Evolutionary conservation across 2,329 filamentous ascomycete species (phyloP), one percentile per base, ranked within the genome.

Genomic region (Botrytis aclada): DNA sequence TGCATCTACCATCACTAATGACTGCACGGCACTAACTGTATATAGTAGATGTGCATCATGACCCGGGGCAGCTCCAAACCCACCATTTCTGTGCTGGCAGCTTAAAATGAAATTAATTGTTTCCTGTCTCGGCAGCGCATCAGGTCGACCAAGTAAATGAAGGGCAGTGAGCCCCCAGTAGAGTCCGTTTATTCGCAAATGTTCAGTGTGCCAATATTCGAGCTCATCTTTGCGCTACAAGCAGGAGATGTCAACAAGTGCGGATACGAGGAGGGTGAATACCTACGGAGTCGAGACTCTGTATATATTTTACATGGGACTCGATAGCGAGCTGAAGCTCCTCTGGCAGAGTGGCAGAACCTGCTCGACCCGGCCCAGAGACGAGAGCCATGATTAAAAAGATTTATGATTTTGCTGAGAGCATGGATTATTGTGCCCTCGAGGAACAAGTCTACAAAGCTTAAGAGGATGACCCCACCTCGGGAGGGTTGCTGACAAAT

Each of bases 151-250:
- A 74, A 99, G 89, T 41, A 98, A 87, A 84, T 97, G 92, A 58
- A 98, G 88, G 10, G 95, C 92, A 10, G 91, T 96, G 73, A 99
- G 84, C 22, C 96, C 96, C 96, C 96, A 99, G 83, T 99, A 99
- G 65, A 99, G 88, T 62, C 96, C 96, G 81, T 96, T 98, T 73
- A 99, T 88, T 74, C 96, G 94, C 77, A 99, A 87, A 82, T 99
- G 96, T 83, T 99, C 95, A 22, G 96, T 99, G 81, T 98, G 87
- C 92, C 95, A 98, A 85, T 98, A 99, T 82, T 98, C 94, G 78
- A 97, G 90, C 83, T 98, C 93, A 86, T 98, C 94, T 84, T 93
- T 94, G 81, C 92, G 91, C 89, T 92, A 84, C 20, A 47, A 79
- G 47, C 10, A 69, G 75, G 78, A 80, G 51, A 76, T 75, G 80